A percentile compares a stretch with the other conserved stretches of the same genome.
Conservation (phyloP, 345 rosid species). For the Hirschfeldia incana region DNA sequence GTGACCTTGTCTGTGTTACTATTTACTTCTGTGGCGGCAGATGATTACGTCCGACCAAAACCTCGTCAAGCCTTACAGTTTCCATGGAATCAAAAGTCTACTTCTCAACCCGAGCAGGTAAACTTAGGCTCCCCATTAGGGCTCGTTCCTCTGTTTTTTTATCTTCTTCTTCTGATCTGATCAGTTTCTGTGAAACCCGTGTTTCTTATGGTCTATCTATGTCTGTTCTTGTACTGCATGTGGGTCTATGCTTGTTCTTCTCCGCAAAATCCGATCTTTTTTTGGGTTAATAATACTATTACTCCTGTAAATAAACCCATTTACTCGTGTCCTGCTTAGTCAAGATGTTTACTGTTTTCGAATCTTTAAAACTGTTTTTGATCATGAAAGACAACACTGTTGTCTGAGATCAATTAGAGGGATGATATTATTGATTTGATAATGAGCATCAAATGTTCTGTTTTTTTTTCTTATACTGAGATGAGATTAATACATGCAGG, state of each 20-base stretch:
- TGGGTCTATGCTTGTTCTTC: slow-evolving; percentile 2
- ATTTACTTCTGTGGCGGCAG: slow-evolving; percentile 45
- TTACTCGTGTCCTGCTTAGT: background rate
- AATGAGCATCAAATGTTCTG: background rate
- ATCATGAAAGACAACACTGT: background rate
- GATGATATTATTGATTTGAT: background rate
- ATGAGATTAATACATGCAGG: slow-evolving; percentile 50
- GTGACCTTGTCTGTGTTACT: slow-evolving; percentile 29
- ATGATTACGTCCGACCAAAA: slow-evolving; percentile 65
- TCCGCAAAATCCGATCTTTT: slow-evolving; percentile 15
- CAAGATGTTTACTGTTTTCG: slow-evolving; percentile 4
- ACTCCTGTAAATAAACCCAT: background rate
- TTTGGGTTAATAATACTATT: background rate
- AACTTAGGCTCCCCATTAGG: background rate
- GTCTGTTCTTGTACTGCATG: slow-evolving; percentile 15
- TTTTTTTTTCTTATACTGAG: slow-evolving; percentile 50
- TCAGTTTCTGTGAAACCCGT: background rate
- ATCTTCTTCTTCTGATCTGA: slow-evolving; percentile 2
- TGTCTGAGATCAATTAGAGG: background rate
- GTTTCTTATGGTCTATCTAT: background rate
- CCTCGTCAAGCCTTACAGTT: slow-evolving; percentile 76
- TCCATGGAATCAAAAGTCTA: slow-evolving; percentile 52
- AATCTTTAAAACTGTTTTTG: background rate
- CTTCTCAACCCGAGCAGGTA: slow-evolving; percentile 82
- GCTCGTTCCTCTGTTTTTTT: slow-evolving; percentile 9